Evolutionary conservation across 1,139 yeast species (phyloP), one percentile per base, ranked within the genome.

Genomic region (Lodderomyces margitis): DNA sequence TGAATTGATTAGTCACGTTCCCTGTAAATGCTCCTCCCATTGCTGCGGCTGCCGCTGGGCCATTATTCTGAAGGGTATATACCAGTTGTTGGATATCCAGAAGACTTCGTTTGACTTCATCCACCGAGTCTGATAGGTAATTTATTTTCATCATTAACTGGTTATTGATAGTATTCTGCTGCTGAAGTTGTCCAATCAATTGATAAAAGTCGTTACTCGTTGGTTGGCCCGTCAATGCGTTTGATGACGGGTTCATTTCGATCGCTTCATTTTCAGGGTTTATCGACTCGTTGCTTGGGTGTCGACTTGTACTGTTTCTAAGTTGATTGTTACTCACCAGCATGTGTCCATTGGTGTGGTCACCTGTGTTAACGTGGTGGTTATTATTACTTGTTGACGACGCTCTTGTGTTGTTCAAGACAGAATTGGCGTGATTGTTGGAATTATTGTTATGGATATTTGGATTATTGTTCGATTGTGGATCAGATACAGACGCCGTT

Each of bases 81-180:
- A 48, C 41, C 36, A 49, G 54, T 34, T 51, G 54, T 23, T 46
- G 43, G 15, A 51, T 37, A 8, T 49, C 52, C 28, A 37, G 44
- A 5, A 51, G 30, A 37, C 44, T 43, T 34, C 43, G 39, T 28
- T 50, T 49, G 3, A 47, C 36, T 11, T 44, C 36, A 5, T 54
- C 58, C 8, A 64, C 38, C 28, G 63, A 49, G 15, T 59, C 65
- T 34, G 55, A 56, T 19, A 64, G 51, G 28, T 55, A 55, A 38
- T 60, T 60, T 17, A 64, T 38, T 28, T 61, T 64, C 45, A 57
- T 48, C 30, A 57, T 50, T n/a, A 59, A 48, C 24, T 57, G 55
- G 34, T 55, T 50, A 37, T 63, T 41, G 42, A 56, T 61, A 36
- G 56, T 57, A 37, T 56, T 57, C 37, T 59, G 61, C 37, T 46